A percentile compares a stretch with the other conserved stretches of the same genome.
These are phyloP conservation scores for Tarenaya hassleriana DNA, from an alignment of 345 rosid species.

Conservation along the genomic window DNA sequence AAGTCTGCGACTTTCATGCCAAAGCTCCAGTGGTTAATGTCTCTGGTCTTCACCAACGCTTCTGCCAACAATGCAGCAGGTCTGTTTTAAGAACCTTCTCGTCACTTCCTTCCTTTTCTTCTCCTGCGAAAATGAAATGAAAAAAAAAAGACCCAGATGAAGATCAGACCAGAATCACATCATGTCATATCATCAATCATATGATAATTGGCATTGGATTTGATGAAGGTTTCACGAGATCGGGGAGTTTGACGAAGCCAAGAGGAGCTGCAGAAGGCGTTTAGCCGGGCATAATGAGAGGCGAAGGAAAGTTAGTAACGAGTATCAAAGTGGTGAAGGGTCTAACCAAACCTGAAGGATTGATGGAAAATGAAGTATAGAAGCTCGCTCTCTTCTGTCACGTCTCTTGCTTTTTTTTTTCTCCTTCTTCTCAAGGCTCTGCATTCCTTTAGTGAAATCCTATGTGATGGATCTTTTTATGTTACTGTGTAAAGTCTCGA, in stretches of 20 bases:
- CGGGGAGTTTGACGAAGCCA: conserved; percentile 67
- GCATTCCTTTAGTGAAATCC: too few species aligned
- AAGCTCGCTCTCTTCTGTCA: conserved; percentile 98
- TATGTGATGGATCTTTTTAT: background rate
- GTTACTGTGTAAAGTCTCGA: background rate
- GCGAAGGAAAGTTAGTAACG: conserved; percentile 57
- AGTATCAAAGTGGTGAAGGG: conserved; percentile 37
- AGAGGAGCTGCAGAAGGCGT: conserved; percentile 81
- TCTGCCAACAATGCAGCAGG: conserved; percentile 99
- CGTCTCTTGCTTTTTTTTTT: conserved; percentile 14
- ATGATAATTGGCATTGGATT: conserved; percentile 1
- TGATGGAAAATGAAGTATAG: too few species aligned
- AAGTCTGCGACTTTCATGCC: conserved; percentile 83
- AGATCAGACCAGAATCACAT: too few species aligned
- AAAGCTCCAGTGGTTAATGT: conserved; percentile 55
- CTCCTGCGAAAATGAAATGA: conserved; percentile 1
- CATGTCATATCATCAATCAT: too few species aligned
- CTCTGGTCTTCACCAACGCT: conserved; percentile 63
- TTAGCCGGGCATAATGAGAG: conserved; percentile 90
- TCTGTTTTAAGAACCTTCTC: conserved; percentile 5
- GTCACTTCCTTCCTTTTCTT: background rate
- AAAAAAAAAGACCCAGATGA: conserved; percentile 1
- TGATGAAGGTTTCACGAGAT: conserved; percentile 67
- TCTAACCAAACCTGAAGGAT: conserved; percentile 24
- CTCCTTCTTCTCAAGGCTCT: conserved; percentile 10